phyloP scores from a whole-genome alignment of 2,329 filamentous ascomycete species.

The Periconia macrospinosa region DNA sequence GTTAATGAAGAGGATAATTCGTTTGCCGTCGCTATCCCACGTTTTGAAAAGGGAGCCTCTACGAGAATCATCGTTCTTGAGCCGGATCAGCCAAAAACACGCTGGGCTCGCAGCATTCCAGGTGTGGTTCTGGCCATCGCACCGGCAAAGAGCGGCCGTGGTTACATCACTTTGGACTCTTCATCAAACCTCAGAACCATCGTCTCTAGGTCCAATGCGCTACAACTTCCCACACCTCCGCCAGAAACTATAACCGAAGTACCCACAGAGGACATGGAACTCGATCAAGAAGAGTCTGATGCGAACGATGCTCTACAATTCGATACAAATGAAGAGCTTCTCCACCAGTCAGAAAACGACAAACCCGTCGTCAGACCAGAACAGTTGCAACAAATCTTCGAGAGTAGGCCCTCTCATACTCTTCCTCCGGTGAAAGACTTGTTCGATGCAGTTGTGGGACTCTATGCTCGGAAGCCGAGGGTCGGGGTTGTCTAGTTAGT shows the following conservation, averaged over 20 bases:
- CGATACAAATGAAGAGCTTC: conserved; percentile 13
- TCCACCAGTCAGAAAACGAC: conserved; percentile 47
- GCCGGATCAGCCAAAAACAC: conserved; percentile 59
- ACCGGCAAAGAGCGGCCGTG: conserved; percentile 64
- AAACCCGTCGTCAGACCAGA: conserved; percentile 68
- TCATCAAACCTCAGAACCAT: conserved; percentile 67
- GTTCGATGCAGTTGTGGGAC: conserved; percentile 70
- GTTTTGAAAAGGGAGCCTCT: conserved; percentile 38
- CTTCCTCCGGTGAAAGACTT: conserved; percentile 73
- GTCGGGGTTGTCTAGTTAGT: conserved; percentile 1
- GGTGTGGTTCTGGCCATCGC: conserved; percentile 68
- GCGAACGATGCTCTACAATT: neutral
- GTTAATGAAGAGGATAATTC: conserved; percentile 61
- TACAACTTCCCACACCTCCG: conserved; percentile 34
- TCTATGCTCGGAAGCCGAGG: conserved; percentile 62
- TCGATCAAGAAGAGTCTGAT: conserved; percentile 28
- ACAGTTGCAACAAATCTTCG: conserved; percentile 70
- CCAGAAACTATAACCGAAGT: conserved; percentile 21
- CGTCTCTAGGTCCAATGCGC: conserved; percentile 26
- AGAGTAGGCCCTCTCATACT: conserved; percentile 66
- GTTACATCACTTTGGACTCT: conserved; percentile 77
- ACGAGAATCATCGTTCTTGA: conserved; percentile 67
- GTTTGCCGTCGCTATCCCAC: conserved; percentile 45
- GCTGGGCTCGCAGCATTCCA: conserved; percentile 59
- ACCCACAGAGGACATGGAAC: conserved; percentile 40